Percentiles rank a stretch among this genome's conserved stretches.
Evolutionary conservation across 139 green algal genomes (phyloP).

Genomic region (Ettlia oleoabundans): DNA sequence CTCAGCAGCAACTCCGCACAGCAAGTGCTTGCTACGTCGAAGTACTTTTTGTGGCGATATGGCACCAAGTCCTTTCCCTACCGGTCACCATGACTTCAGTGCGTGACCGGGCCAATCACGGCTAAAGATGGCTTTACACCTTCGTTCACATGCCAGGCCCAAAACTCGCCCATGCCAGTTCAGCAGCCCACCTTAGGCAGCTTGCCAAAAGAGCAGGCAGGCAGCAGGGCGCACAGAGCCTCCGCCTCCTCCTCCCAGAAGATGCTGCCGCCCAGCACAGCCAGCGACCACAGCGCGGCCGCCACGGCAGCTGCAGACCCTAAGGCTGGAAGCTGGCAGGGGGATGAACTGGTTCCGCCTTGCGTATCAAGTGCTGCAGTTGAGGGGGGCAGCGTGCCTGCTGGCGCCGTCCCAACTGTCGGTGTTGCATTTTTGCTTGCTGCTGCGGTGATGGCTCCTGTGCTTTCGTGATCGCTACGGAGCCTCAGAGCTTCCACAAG

Average conservation of each 20-base stretch:
- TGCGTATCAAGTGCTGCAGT: no score
- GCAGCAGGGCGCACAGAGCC: conserved; percentile 22
- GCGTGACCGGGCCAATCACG: no score
- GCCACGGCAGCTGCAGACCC: neutral
- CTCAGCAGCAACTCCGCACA: no score
- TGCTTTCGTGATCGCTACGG: neutral
- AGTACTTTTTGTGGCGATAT: no score
- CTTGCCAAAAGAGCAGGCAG: neutral
- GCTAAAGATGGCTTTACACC: no score
- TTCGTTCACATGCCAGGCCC: no score
- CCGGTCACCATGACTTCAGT: no score
- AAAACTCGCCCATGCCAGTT: no score
- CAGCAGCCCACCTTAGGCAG: neutral
- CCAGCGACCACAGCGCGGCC: conserved; percentile 2
- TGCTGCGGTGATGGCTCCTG: neutral
- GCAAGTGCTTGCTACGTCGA: no score
- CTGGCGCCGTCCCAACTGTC: neutral
- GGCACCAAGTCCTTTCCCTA: no score
- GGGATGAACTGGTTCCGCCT: no score
- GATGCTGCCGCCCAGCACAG: conserved; percentile 15
- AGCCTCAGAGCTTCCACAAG: conserved; percentile 14
- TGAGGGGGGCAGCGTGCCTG: no score
- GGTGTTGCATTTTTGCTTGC: neutral
- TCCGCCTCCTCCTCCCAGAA: conserved; percentile 17
- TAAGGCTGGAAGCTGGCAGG: neutral